Evolutionary conservation across 495 filamentous ascomycete species (phyloP), one percentile per base, ranked within the genome.

Genomic region (Arthonia radiata): DNA sequence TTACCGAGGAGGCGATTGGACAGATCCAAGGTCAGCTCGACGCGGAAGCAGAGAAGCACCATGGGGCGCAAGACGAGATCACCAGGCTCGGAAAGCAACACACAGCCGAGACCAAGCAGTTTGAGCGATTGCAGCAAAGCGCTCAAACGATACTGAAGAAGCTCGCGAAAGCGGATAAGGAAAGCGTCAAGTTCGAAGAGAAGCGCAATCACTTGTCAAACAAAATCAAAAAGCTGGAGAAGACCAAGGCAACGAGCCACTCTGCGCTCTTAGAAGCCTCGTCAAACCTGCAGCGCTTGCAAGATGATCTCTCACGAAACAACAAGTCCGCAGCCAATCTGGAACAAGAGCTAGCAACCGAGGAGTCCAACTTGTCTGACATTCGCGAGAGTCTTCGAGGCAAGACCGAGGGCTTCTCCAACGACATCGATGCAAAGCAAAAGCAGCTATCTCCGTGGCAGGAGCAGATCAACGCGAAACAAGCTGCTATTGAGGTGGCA

Each of bases 401-500:
- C 34, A 94, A 94, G 52, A 97, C 86, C 0, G 79, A 94, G 45
- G 72, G 66, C 13, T 71, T 91, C 24, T 93, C 82, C 0, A 78
- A 97, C 41, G 63, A 93, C 38, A 92, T 94, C 32, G 67, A 81
- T 0, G 56, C 58, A 1, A 93, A 91, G 49, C 86, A 97, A 38
- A 91, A 89, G 50, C 72, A 75, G 2, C 59, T 97, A 5, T 83
- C 93, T 52, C 86, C 86, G 0, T 97, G 83, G 83, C 82, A 78
- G 30, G 79, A 75, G 26, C 91, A 81, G 50, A 81, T 97, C 53
- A 94, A 90, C 41, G 64, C 86, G 43, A 94, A 91, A 45, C 73
- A 78, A 36, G 91, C 80, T 2, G 64, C 75, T 5, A 83, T 92
- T 39, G 83, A 86, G 9, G 81, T 97, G 15, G 79, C 86, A 3